Evolutionary conservation across 805 yeast species (phyloP), one percentile per base, ranked within the genome.

Genomic region (Yamadazyma laniorum): DNA sequence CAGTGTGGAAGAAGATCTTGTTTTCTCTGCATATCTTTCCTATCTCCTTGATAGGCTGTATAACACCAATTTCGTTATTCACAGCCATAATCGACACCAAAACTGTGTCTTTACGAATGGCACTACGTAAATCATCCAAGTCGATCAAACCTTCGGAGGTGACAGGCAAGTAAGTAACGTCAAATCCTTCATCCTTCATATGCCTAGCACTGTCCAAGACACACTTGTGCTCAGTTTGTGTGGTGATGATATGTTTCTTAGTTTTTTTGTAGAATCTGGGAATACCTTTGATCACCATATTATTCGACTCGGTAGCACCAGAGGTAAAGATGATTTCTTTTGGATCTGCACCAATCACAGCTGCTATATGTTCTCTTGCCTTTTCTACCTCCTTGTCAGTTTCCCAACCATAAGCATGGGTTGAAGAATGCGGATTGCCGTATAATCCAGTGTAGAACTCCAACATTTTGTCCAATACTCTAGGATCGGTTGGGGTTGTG

Each of bases 381-480:
- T 68, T 67, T 57, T 93, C 99, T 13, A 93, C 93, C 42, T 83
- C 96, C 47, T 76, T 77, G 42, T 91, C 96, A 3, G 99, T 86
- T 67, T 93, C 99, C 99, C 99, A 93, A 25, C 99, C 99, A 59
- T 91, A 93, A 5, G 95, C 77, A 59, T 93, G 99, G 2, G 99
- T 93, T 42, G 93, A 80, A 5, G 96, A 88, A 65, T 93, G 99
- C 16, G 99, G 99, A 61, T 93, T 93, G 45, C 99, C 99, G 59
- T 88, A 93, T 40, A 87, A 72, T 3, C 98, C 98, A 2, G 98
- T 91, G 61, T 78, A 85, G 56, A 82, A 88, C 51, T 77, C 79
- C 50, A 87, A 59, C 95, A 87, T 88, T 50, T 80, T 82, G 58
- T 87, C 96, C 50, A 93, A 65, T 7, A 93, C 99, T 39, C 99